Percentiles rank a stretch among this genome's conserved stretches.
Conservation (phyloP, 2,329 filamentous ascomycete species). For the Aspergillus ochraceus region DNA sequence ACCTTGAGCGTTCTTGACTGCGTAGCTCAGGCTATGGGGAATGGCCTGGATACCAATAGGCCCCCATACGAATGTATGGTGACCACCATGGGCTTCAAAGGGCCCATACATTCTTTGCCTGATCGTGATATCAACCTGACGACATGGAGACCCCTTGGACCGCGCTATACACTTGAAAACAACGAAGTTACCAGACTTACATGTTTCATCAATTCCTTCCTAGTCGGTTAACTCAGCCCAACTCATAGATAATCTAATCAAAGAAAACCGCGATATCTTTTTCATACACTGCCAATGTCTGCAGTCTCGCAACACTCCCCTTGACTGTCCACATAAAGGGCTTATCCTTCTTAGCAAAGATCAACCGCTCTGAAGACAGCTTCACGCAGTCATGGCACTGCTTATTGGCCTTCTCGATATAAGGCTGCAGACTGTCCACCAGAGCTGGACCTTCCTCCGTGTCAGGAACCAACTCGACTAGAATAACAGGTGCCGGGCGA, state of each 20-base stretch:
- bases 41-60: no score
- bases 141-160: no score
- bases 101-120: no score
- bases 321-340: constrained; percentile 21
- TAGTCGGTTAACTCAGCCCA: no score
- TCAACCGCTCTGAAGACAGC: constrained; percentile 16
- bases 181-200: no score
- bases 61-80: no score
- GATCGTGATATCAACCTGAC: no score
- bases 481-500: constrained; percentile 18
- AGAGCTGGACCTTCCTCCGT: neutral
- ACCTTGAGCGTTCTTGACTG: no score
- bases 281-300: constrained; percentile 16
- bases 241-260: neutral
- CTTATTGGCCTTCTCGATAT: constrained; percentile 20
- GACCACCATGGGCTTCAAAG: no score
- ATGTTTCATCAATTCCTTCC: no score
- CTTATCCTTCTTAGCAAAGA: constrained; percentile 17
- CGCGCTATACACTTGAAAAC: no score
- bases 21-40: no score
- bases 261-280: constrained; percentile 16
- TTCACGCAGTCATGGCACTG: constrained; percentile 19
- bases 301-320: constrained; percentile 17
- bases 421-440: constrained; percentile 12
- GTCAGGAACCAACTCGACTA: constrained; percentile 17